Percentiles rank a stretch among this genome's conserved stretches.
Evolutionary conservation across 1,284 basidiomycete species (phyloP).

Genomic region (Boletus semigastroideus): DNA sequence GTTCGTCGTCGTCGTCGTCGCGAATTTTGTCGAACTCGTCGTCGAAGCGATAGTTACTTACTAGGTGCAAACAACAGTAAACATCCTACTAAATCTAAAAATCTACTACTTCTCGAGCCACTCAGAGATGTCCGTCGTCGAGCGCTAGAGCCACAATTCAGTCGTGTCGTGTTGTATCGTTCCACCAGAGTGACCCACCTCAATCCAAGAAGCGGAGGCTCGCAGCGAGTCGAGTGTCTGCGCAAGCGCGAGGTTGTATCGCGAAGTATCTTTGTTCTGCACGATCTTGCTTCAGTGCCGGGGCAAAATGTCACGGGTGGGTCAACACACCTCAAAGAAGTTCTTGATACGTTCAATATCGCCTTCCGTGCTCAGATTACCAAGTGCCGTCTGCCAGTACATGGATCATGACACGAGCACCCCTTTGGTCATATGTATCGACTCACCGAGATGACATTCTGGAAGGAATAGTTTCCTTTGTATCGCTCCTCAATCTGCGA

Average conservation of each 20-base stretch:
- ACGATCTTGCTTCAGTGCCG: conserved; percentile 8
- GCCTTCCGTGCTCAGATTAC: conserved; percentile 60
- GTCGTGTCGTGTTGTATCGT: neutral
- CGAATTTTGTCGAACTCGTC: conserved; percentile 1
- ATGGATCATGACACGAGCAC: neutral
- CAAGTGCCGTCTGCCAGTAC: conserved; percentile 52
- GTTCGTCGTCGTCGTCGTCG: conserved; percentile 15
- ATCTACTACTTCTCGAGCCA: conserved; percentile 51
- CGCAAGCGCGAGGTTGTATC: conserved; percentile 60
- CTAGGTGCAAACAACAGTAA: conserved; percentile 7
- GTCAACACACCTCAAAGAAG: conserved; percentile 61
- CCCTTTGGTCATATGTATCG: neutral
- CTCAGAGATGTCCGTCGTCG: conserved; percentile 52
- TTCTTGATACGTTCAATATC: conserved; percentile 66
- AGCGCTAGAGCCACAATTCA: conserved; percentile 40
- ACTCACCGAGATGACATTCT: conserved; percentile 50
- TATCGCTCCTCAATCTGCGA: conserved; percentile 68
- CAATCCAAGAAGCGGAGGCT: conserved; percentile 57
- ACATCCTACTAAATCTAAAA: neutral
- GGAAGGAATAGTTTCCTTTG: conserved; percentile 64
- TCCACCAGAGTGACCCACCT: conserved; percentile 43
- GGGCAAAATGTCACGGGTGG: neutral
- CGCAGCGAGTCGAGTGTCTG: conserved; percentile 69
- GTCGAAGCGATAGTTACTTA: neutral
- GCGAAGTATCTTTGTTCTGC: conserved; percentile 63